Base-by-base conservation (phyloP, 1,284 basidiomycete genomes). In the Sphaerobolus stellatus region DNA sequence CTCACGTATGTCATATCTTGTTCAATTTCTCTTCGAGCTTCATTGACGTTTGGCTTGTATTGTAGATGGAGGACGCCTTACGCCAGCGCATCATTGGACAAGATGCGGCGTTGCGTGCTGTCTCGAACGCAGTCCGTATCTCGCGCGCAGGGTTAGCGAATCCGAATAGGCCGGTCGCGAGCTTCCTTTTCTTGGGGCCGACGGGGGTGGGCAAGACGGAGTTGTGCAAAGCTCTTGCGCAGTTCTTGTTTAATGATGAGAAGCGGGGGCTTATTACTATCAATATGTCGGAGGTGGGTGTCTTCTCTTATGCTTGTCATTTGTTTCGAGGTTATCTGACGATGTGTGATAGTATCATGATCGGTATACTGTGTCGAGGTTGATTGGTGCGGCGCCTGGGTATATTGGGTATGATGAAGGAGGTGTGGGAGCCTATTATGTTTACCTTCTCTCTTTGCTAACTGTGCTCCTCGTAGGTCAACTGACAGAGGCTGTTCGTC, bases 351-450 rank as follows among this genome's bases (percentile, higher is more conserved):
- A 84, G 79, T 94, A 90, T 66, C 90, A 92, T 59, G 93, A 95
- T 62, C 81, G 91, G 56, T 92, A 97, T 65, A 94, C 92, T 0
- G 88, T 97, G 38, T 93, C 92, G 1, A 81, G 93, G 2, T 75
- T 97, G 18, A 92, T 97, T 50, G 94, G 94, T 57, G 90, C 94
- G 1, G 90, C 93, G 0, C 92, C 93, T 5, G 93, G 94, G 6
- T 97, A 95, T 64, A 88, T 98, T 18, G 96, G 95, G 2, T 92
- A 93, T 64, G 93, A 98, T 64, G 92, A 96, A 71, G 92, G 90
- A 8, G 93, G 88, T 69, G 60, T 14, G 4, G n/a, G n/a, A n/a
- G n/a, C 28, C 4, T 43, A 6, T 14, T 13, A 20, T 43, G 25
- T 20, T n/a, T 7, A 6, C 20, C 11, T 18, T 22, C 8, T 22